Evolutionary conservation across 768 basidiomycete species (phyloP).

Genomic region (Crassisporium funariophilum): DNA sequence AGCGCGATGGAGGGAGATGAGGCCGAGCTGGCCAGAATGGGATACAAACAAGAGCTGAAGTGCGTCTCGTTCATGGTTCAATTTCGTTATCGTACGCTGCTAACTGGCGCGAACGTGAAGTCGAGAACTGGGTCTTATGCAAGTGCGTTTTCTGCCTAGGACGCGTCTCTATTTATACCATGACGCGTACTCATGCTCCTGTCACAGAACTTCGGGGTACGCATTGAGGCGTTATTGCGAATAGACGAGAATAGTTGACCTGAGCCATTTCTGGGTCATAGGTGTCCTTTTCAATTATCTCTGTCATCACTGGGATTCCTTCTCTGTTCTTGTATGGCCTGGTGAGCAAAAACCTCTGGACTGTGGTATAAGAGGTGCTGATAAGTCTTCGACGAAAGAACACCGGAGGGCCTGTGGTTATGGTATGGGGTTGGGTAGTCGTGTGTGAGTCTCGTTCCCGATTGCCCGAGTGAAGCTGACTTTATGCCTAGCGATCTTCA

Average conservation of each 20-base stretch:
- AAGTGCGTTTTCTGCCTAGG: constrained; percentile 40
- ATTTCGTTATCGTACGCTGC: no score
- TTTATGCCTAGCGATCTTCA: constrained; percentile 36
- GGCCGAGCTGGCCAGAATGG: constrained; percentile 66
- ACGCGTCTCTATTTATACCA: constrained; percentile 3
- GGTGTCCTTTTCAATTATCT: constrained; percentile 76
- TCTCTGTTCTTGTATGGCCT: constrained; percentile 71
- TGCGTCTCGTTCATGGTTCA: no score
- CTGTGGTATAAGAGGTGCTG: background rate
- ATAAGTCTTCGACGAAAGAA: constrained; percentile 40
- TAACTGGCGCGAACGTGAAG: no score
- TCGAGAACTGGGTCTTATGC: constrained; percentile 63
- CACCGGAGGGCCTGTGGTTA: constrained; percentile 75
- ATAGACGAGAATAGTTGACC: background rate
- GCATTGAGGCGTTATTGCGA: constrained; percentile 15
- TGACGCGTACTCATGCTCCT: constrained; percentile 12
- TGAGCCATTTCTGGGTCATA: constrained; percentile 22
- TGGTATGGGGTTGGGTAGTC: constrained; percentile 76
- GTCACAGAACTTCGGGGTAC: constrained; percentile 64
- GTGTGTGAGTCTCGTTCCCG: constrained; percentile 48
- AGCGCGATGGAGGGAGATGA: constrained; percentile 48
- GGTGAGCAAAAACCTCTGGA: constrained; percentile 37
- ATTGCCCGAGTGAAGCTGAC: no score
- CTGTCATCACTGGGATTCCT: constrained; percentile 71
- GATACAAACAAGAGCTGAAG: constrained; percentile 72